Evolutionary conservation across 225 moss, liverwort and hornwort species (phyloP).

Genomic region (Marchantia polymorpha): DNA sequence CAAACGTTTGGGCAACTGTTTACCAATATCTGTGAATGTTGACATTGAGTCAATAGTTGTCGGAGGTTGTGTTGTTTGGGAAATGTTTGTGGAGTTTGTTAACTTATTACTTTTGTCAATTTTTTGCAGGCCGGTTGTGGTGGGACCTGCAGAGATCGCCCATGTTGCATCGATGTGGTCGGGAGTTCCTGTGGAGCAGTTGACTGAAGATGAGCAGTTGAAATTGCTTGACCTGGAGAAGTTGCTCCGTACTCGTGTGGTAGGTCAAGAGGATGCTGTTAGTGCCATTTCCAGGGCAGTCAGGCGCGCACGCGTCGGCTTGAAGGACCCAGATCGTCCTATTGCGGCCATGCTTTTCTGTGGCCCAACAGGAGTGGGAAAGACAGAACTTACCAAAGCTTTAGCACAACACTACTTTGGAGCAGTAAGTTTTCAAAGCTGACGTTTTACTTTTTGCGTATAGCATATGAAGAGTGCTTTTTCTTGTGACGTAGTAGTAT

Average conservation of each 20-base stretch:
- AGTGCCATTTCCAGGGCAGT: conserved; percentile 91
- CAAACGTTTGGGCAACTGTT: no score
- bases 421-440: conserved; percentile 31
- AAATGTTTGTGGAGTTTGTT: no score
- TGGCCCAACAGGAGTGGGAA: conserved; percentile 95
- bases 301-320: conserved; percentile 85
- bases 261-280: conserved; percentile 93
- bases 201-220: conserved; percentile 82
- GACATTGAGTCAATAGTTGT: no score
- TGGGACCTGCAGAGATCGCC: conserved; percentile 94
- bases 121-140: conserved; percentile 75
- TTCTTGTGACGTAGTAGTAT: no score
- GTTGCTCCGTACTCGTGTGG: conserved; percentile 75
- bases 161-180: conserved; percentile 95
- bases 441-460: no score
- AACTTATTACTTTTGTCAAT: no score
- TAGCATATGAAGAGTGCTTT: no score
- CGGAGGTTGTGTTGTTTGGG: no score
- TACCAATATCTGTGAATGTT: no score
- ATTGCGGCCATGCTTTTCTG: conserved; percentile 99
- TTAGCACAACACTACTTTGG: conserved; percentile 94
- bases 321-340: conserved; percentile 94
- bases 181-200: conserved; percentile 84
- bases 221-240: conserved; percentile 87
- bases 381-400: conserved; percentile 91